Evolutionary conservation across 1,139 yeast species (phyloP), one percentile per base, ranked within the genome.

Genomic region (Debaryomyces psychrophilus): DNA sequence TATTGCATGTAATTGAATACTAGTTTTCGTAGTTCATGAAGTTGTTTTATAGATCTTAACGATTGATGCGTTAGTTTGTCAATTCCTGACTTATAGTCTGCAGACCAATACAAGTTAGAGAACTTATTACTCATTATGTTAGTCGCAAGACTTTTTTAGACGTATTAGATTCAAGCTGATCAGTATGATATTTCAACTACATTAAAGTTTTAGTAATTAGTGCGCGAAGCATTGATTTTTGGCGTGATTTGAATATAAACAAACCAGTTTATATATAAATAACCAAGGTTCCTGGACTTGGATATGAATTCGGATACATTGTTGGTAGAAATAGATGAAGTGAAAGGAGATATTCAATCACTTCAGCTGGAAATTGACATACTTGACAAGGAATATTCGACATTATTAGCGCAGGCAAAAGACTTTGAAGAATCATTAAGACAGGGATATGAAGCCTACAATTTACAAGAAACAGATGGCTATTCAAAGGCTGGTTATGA

Each of bases 1-100:
- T 69, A 69, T 49, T 63, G 69, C 68, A 74, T 67, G 50, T 69
- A 69, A 46, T 57, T 64, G 52, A 71, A 68, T 37, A 73, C 72
- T 52, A 75, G 61, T 46, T 62, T 68, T 22, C 77, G 62, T 22
- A 74, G 61, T 39, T 74, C 79, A 51, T 75, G 79, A 8, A 73
- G 57, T 56, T 75, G 80, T 23, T 59, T 57, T 26, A 75, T 55
- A 9, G 78, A 72, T 23, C 62, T 57, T 15, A 55, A 49, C 22
- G 69, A 61, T 51, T 74, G 79, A 2, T 53, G 49, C 15, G 62
- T 55, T 31, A 76, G 55, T 37, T 52, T 57, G 25, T 64, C 67
- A 15, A 75, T 65, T 2, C 79, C 77, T 4, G 71, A 56, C 33
- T 57, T 59, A 50, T 68, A 72, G 59, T 76, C 81, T 3, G 77